These are phyloP conservation scores for Seiridium unicorne DNA, from an alignment of 2,329 filamentous ascomycete genomes.

Conservation along the genomic window DNA sequence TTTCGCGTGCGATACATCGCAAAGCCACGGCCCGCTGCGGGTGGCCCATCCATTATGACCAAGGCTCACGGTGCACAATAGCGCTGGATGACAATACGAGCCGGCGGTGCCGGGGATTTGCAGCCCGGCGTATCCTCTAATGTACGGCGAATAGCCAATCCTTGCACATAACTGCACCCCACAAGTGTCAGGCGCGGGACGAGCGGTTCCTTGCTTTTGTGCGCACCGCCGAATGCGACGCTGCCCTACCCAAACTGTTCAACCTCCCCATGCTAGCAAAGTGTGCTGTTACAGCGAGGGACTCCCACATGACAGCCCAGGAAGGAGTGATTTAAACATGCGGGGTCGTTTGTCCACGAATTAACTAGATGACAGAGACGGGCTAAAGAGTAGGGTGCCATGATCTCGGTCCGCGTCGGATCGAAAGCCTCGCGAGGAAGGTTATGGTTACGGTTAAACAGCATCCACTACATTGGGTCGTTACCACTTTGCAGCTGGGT, in stretches of 20 bases:
- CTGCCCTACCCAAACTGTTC: neutral
- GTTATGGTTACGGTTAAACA: too few species aligned
- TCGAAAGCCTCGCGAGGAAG: neutral
- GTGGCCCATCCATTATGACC: too few species aligned
- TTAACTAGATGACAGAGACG: neutral
- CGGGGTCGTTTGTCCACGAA: conserved; percentile 3
- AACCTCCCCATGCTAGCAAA: neutral
- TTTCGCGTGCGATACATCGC: too few species aligned
- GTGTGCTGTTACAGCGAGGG: neutral
- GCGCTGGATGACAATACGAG: neutral
- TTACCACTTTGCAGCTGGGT: too few species aligned
- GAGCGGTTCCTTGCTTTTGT: conserved; percentile 2
- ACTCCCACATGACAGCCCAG: neutral
- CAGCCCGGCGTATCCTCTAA: neutral
- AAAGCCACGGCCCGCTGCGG: too few species aligned
- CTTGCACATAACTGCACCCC: conserved; percentile 1
- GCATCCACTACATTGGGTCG: too few species aligned
- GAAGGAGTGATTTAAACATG: neutral
- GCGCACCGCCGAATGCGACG: conserved; percentile 1
- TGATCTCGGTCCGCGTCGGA: neutral
- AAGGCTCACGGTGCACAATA: too few species aligned
- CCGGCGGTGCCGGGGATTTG: neutral
- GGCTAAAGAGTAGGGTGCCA: neutral
- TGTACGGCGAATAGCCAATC: neutral
- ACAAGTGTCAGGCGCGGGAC: conserved; percentile 1